phyloP scores from a whole-genome alignment of 495 filamentous ascomycete genomes.

The Venustampulla echinocandica region DNA sequence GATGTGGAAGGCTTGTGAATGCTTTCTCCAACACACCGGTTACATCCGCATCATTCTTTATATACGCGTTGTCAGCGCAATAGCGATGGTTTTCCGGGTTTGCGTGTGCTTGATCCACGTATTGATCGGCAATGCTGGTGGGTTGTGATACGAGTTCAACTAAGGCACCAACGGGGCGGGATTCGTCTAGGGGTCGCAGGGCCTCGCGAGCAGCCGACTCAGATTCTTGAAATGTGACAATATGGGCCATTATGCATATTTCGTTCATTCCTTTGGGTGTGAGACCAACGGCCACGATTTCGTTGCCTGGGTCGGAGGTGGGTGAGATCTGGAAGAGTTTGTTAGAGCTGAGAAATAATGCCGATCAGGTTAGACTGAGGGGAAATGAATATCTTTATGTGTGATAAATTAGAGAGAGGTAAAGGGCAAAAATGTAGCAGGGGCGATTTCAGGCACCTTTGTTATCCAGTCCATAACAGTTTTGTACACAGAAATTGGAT shows the following conservation, averaged over 20 bases:
- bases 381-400: neutral
- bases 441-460: slow-evolving; percentile 17
- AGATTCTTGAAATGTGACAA: slow-evolving; percentile 34
- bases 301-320: slow-evolving; percentile 31
- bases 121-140: slow-evolving; percentile 34
- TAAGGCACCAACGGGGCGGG: slow-evolving; percentile 26
- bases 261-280: slow-evolving; percentile 24
- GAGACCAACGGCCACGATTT: slow-evolving; percentile 33
- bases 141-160: slow-evolving; percentile 28
- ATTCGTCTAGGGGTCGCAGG: slow-evolving; percentile 28
- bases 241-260: slow-evolving; percentile 30
- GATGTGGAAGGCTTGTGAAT: slow-evolving; percentile 34
- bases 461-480: slow-evolving; percentile 36
- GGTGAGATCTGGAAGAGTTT: slow-evolving; percentile 23
- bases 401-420: neutral
- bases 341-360: neutral
- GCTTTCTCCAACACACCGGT: slow-evolving; percentile 32
- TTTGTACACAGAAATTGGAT: slow-evolving; percentile 31
- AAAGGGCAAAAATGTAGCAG: neutral
- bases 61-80: slow-evolving; percentile 41
- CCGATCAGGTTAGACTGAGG: too few relatives aligned
- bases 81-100: slow-evolving; percentile 39
- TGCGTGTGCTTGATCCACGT: slow-evolving; percentile 29
- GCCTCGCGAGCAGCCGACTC: slow-evolving; percentile 26
- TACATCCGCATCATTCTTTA: slow-evolving; percentile 35